Percentiles rank a stretch among this genome's conserved stretches.
phyloP scores from a whole-genome alignment of 2,329 filamentous ascomycete species.

The Colletotrichum sp. region DNA sequence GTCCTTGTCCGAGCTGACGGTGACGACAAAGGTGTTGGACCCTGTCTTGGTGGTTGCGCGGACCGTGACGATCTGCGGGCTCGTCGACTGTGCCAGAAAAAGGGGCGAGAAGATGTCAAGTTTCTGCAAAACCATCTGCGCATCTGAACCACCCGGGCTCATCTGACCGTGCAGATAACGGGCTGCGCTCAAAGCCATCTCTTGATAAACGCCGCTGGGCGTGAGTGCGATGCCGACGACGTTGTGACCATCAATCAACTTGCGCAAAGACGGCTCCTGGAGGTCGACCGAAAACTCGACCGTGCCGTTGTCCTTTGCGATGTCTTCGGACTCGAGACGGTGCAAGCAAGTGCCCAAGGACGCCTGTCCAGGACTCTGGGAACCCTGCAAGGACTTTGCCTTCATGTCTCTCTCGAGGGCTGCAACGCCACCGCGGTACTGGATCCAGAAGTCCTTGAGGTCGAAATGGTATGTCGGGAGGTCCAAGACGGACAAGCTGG shows the following conservation, averaged over 20 bases:
- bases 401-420: not conserved
- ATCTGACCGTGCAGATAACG: not conserved
- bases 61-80: not conserved
- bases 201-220: not conserved
- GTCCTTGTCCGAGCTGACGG: not conserved
- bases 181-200: not conserved
- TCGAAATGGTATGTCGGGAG: slow-evolving; percentile 76
- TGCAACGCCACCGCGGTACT: slow-evolving; percentile 38
- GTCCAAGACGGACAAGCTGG: slow-evolving; percentile 53
- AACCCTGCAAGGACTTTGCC: not conserved
- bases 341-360: not conserved
- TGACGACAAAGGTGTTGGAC: not conserved
- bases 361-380: not conserved
- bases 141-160: not conserved
- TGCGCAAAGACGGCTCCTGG: not conserved
- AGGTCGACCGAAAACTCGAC: not conserved
- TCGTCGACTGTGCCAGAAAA: not conserved
- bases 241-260: not conserved
- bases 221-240: not conserved
- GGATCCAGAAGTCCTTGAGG: slow-evolving; percentile 71
- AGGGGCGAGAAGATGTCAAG: not conserved
- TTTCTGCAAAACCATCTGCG: not conserved
- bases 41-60: not conserved
- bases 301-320: not conserved
- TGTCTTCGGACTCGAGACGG: not conserved